Evolutionary conservation across 768 basidiomycete genomes (phyloP), one percentile per base, ranked within the genome.

Genomic region (Leccinum variicolor): DNA sequence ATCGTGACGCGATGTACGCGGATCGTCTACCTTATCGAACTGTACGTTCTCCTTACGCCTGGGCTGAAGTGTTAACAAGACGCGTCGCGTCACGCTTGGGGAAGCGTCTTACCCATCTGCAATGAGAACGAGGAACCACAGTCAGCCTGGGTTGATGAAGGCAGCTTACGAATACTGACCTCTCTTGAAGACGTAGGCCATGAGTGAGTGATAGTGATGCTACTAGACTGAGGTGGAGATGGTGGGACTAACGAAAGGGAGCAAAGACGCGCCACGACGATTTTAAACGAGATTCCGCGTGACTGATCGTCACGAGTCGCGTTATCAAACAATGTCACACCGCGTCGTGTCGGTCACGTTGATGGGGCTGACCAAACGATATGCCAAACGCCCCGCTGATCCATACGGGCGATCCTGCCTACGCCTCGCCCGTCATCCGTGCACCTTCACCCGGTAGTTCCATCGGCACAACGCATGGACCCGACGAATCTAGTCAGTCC

Each of bases 31-130:
- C 81, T 96, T 96, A 69, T 96, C 94, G 66, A 96, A 96, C 65
- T 92, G 88, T 53, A 96, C 90, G 69, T 85, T 88, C 75, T 96
- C 94, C 75, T 93, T 94, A 62, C 93, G 91, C 57, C 87, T 87
- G 67, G 51, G 33, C 51, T 26, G 17, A 46, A 52, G 31, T 29
- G 55, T 63, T 14, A 62, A 56, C 26, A 55, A 52, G 56, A 69
- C 70, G 70, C 70, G 70, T 71, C 53, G 57, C 56, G 45, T 57
- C 61, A 33, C 55, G 46, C 26, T 50, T 17, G 48, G 43, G 25
- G 54, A 56, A 56, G 43, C 31, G 50, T 43, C 65, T 61, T 64
- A 84, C 82, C 82, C 82, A 66, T 84, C 82, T 83, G 63, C 55
- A 47, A 57, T 49, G 55, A 49, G 60, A 5, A 54, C 11, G 25